A percentile compares a stretch with the other conserved stretches of the same genome.
Conservation (phyloP, 2,329 filamentous ascomycete genomes). For the Verticillium nonalfalfae region DNA sequence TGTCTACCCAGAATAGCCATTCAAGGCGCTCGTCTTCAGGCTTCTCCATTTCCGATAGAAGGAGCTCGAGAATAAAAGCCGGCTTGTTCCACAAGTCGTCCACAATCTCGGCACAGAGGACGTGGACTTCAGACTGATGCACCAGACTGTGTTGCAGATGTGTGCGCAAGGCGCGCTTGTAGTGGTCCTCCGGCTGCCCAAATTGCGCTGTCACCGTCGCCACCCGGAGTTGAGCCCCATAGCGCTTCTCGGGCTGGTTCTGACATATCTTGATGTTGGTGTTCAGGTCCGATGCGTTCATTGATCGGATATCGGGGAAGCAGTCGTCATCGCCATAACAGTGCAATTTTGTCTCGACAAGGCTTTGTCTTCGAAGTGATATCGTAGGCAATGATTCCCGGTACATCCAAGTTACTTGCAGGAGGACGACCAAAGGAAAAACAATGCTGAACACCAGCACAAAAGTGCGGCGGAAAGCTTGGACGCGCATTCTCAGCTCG, state of each 20-base stretch:
- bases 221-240: neutral
- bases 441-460: neutral
- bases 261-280: neutral
- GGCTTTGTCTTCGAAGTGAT: neutral
- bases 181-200: slow-evolving; percentile 1
- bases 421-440: neutral
- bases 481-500: neutral
- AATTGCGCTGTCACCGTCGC: slow-evolving; percentile 8
- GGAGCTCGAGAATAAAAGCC: slow-evolving; percentile 26
- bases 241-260: neutral
- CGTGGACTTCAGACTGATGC: slow-evolving; percentile 21
- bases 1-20: slow-evolving; percentile 15
- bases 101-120: slow-evolving; percentile 21
- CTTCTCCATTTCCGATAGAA: slow-evolving; percentile 12
- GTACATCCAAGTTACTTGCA: neutral
- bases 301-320: neutral
- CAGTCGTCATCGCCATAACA: neutral
- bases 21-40: slow-evolving; percentile 6
- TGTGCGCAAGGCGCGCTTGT: slow-evolving; percentile 20
- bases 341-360: neutral
- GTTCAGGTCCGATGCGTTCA: neutral
- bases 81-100: slow-evolving; percentile 30
- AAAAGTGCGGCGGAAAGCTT: neutral
- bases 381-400: neutral
- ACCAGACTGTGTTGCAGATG: slow-evolving; percentile 26